Evolutionary conservation across 371 early-diverging fungal species (phyloP), one percentile per base, ranked within the genome.

Genomic region (Apophysomyces sp.): DNA sequence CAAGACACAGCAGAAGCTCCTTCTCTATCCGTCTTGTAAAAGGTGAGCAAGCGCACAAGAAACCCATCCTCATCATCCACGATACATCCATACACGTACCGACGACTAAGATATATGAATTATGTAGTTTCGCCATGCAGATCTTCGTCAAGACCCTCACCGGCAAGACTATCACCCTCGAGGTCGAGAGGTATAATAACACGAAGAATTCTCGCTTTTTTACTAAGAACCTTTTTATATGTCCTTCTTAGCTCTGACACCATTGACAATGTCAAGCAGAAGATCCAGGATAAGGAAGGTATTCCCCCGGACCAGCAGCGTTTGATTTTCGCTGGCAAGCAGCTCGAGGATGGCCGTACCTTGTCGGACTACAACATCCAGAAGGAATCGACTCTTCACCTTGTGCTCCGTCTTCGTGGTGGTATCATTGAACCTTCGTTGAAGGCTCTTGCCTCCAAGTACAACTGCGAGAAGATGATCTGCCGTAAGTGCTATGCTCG

Each of bases 241-340:
- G 9, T 44, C 4, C 30, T 34, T 52, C 13, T 44, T 52, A 68
- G 88, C 91, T 76, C 77, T 68, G 80, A 80, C 73, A 69, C 71
- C 62, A 80, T 80, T 58, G 80, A 80, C 63, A 80, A 81, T 78
- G 96, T 98, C 80, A 98, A 98, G 89, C 69, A 76, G 66, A 98
- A 97, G 89, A 97, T 98, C 69, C 97, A 98, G 81, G 97, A 98
- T 84, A 96, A 97, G 89, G 98, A 98, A 82, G 93, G 92, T 69
- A 99, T 99, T 77, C 99, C 99, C 61, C 99, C 99, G 65, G 99
- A 99, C 82, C 99, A 99, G 89, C 99, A 99, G 85, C 98, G 99
- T 73, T 90, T 99, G 69, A 99, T 99, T 78, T 99, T 99, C 80
- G 99, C 99, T 81, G 99, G 98, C 71, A 99, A 99, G 91, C 99